Evolutionary conservation across 2,329 filamentous ascomycete species (phyloP), one percentile per base, ranked within the genome.

Genomic region (Apiospora malaysiana): DNA sequence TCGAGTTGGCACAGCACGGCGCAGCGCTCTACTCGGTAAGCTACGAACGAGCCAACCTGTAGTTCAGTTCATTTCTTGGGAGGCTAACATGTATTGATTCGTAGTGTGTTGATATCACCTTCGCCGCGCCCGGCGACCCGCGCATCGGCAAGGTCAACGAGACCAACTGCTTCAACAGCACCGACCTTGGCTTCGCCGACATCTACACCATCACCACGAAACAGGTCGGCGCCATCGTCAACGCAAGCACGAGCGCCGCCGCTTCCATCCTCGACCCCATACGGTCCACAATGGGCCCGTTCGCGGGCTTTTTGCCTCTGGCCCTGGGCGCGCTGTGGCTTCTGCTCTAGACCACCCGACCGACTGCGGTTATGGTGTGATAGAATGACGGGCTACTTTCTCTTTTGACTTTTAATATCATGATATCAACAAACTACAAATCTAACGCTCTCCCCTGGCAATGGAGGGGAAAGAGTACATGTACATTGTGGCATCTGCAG

Each of bases 51-150:
- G 45, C 16, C 6, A 32, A 6, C 42, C 25, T 45, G 32, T 42
- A 68, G 25, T 18, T n/a, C 16, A 12, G 65, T 18, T 45, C 42
- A 12, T 12, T 7, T 2, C 42, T 12, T 45, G 1, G 5, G 18
- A 49, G 70, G 67, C 66, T 71, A 65, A 40, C 71, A 70, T 46
- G 66, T 23, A n/a, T 37, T 10, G 2, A n/a, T 37, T 37, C n/a
- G 42, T 68, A 97, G 94, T 98, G 96, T 79, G 95, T 97, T 76
- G 95, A 98, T 79, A 97, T 98, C 77, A 95, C 92, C 66, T 97
- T 98, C 76, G 93, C 92, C 66, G 93, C 94, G 1, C 93, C 93
- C 32, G 84, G 90, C 77, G 92, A 97, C 79, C 73, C 82, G 49
- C 83, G 83, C 65, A 90, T 97, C 68, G 85, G 85, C 70, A 85